These are phyloP conservation scores for Amaranthus hypochondriacus DNA, from an alignment of 148 eudicot genomes.

Conservation along the genomic window DNA sequence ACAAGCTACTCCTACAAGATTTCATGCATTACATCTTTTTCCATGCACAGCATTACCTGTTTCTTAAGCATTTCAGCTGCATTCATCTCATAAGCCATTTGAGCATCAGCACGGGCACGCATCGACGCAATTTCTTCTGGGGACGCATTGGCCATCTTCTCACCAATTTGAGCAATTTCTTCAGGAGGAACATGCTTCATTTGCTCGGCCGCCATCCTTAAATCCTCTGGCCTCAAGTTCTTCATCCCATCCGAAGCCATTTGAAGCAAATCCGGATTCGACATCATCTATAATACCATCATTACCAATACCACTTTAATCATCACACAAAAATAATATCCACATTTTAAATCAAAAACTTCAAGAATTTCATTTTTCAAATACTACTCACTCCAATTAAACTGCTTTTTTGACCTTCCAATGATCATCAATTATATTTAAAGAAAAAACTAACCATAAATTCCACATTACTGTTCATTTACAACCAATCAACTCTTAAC, in stretches of 20 bases:
- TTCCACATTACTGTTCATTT: no score
- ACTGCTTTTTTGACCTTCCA: no score
- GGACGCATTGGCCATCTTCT: constrained; percentile 89
- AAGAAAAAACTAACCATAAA: no score
- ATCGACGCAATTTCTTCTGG: constrained; percentile 87
- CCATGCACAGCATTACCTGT: constrained; percentile 44
- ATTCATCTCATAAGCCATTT: constrained; percentile 57
- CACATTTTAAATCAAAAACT: background rate
- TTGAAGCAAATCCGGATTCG: constrained; percentile 85
- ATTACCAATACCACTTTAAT: background rate
- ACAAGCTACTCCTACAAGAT: background rate
- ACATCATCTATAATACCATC: constrained; percentile 73
- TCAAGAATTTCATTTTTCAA: no score
- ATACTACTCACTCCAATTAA: no score
- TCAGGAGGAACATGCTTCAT: constrained; percentile 83
- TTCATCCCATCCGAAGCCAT: constrained; percentile 97
- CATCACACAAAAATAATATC: background rate
- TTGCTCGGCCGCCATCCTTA: constrained; percentile 86
- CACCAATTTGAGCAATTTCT: constrained; percentile 83
- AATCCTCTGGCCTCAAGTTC: constrained; percentile 78
- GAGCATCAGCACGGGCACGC: constrained; percentile 75
- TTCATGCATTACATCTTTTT: background rate
- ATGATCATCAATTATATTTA: no score
- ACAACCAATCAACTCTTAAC: no score
- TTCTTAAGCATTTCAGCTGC: constrained; percentile 85